A percentile compares a stretch with the other conserved stretches of the same genome.
phyloP scores from a whole-genome alignment of 768 basidiomycete genomes.

The Pleurotus tuoliensis region DNA sequence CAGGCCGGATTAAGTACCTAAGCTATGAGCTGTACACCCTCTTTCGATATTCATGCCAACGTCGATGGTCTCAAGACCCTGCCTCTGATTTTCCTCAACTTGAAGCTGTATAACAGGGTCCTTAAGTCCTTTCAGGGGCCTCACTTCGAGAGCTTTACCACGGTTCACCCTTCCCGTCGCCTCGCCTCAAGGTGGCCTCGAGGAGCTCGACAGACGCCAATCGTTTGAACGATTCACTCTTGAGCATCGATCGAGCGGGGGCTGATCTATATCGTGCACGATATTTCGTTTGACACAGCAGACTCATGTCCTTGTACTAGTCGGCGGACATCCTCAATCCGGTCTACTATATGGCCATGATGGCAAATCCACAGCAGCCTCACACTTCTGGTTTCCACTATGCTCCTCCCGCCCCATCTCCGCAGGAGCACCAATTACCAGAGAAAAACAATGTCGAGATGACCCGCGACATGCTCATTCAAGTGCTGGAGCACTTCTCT shows the following conservation, averaged over 20 bases:
- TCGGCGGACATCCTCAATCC: neutral
- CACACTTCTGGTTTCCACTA: neutral
- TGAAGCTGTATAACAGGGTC: no score
- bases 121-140: neutral
- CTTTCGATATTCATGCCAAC: no score
- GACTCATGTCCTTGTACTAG: neutral
- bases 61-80: no score
- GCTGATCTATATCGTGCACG: neutral
- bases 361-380: neutral
- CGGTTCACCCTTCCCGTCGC: neutral
- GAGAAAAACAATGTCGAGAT: conserved; percentile 36
- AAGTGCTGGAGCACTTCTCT: conserved; percentile 50
- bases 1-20: no score
- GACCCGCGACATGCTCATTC: conserved; percentile 36
- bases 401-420: neutral
- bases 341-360: neutral
- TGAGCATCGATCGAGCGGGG: neutral
- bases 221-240: neutral
- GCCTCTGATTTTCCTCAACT: no score
- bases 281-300: neutral
- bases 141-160: neutral
- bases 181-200: conserved; percentile 1
- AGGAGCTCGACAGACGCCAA: neutral
- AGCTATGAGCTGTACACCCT: no score
- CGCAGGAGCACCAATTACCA: neutral